These are phyloP conservation scores for Pulicaria dysenterica DNA, from an alignment of 129 eudicot genomes.

Conservation along the genomic window DNA sequence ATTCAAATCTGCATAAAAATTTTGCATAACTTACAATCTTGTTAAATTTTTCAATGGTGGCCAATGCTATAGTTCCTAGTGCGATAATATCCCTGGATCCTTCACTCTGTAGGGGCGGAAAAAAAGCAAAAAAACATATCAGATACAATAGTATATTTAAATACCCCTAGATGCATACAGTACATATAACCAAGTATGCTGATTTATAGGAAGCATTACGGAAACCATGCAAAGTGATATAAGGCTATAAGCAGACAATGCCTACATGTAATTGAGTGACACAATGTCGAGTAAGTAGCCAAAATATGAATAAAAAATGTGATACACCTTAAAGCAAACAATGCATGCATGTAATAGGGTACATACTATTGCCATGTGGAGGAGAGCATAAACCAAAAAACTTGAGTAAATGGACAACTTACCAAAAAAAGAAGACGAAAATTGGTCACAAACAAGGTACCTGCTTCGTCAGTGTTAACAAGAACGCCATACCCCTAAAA, in stretches of 20 bases:
- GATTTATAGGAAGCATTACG: slow-evolving; percentile 4
- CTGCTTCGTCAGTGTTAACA: slow-evolving; percentile 95
- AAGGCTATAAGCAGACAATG: slow-evolving; percentile 15
- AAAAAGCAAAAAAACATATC: slow-evolving; percentile 19
- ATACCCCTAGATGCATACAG: not conserved
- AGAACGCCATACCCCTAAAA: slow-evolving; percentile 89
- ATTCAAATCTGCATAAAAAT: slow-evolving; percentile 6
- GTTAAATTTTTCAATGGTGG: slow-evolving; percentile 81
- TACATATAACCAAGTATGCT: slow-evolving; percentile 6
- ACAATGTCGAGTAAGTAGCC: slow-evolving; percentile 9
- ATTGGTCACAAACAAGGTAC: slow-evolving; percentile 87
- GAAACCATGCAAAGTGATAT: slow-evolving; percentile 16
- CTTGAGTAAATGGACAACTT: slow-evolving; percentile 33
- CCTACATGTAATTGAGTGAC: slow-evolving; percentile 4
- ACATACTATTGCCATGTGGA: slow-evolving; percentile 20
- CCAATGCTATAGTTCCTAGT: slow-evolving; percentile 91
- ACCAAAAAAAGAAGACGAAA: slow-evolving; percentile 97
- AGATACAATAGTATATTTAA: slow-evolving; percentile 11
- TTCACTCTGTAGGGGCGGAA: slow-evolving; percentile 61
- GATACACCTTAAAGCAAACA: not conserved
- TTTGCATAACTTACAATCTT: slow-evolving; percentile 68
- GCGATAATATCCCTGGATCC: slow-evolving; percentile 78
- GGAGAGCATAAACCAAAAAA: slow-evolving; percentile 21
- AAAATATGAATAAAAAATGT: not conserved
- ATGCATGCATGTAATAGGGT: not conserved